These are phyloP conservation scores for Apiotrichum montevideense DNA, from an alignment of 1,284 basidiomycete genomes.

Conservation along the genomic window DNA sequence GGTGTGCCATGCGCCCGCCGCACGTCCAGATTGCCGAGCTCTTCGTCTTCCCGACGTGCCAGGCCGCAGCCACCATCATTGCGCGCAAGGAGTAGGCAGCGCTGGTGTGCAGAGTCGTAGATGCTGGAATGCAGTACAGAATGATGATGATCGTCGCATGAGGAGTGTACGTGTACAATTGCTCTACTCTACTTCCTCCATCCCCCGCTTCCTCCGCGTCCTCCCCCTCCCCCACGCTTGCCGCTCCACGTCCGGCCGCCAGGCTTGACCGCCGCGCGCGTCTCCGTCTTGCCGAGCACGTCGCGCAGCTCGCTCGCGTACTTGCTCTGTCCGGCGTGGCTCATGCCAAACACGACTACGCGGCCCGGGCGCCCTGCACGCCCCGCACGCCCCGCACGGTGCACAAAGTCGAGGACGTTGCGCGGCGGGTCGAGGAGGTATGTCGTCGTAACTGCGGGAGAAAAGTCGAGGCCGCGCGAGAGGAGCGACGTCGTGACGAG, in stretches of 20 bases:
- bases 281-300: conserved; percentile 18
- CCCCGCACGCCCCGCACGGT: conserved; percentile 66
- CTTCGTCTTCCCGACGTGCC: conserved; percentile 32
- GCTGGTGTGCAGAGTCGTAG: too few relatives aligned
- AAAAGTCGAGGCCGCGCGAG: conserved; percentile 84
- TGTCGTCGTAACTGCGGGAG: conserved; percentile 65
- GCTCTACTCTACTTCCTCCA: too few relatives aligned
- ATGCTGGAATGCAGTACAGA: too few relatives aligned
- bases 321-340: conserved; percentile 16
- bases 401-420: conserved; percentile 82
- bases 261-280: conserved; percentile 9
- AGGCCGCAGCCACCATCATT: conserved; percentile 21
- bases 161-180: neutral
- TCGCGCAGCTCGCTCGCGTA: conserved; percentile 22
- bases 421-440: conserved; percentile 77
- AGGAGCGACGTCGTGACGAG: conserved; percentile 83
- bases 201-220: too few relatives aligned
- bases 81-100: conserved; percentile 15
- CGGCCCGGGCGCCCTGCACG: conserved; percentile 64
- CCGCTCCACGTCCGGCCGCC: conserved; percentile 13
- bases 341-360: conserved; percentile 48
- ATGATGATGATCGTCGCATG: neutral
- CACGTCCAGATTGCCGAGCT: conserved; percentile 81
- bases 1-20: conserved; percentile 78
- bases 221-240: neutral